A percentile compares a stretch with the other conserved stretches of the same genome.
phyloP scores from a whole-genome alignment of 768 basidiomycete genomes.

The Hirschioporus abietinus region DNA sequence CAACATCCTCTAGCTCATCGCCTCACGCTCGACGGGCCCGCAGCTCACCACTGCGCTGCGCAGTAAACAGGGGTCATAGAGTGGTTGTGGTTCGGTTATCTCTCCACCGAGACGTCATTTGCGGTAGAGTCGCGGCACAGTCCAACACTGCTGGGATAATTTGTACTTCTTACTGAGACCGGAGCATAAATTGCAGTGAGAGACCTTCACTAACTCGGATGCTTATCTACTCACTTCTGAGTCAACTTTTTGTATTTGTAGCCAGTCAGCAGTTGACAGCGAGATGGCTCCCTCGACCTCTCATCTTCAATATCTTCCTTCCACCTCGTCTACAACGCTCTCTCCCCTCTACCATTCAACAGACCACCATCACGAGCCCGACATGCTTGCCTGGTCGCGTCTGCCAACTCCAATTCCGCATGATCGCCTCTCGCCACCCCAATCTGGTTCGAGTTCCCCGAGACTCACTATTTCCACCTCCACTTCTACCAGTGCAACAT shows the following conservation, averaged over 20 bases:
- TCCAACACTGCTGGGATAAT: neutral
- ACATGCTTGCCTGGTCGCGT: slow-evolving; percentile 4
- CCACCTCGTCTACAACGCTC: neutral
- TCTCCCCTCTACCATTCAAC: neutral
- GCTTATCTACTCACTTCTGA: too few relatives aligned
- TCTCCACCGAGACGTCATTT: neutral
- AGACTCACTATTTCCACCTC: neutral
- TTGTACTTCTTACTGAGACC: neutral
- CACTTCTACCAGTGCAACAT: neutral
- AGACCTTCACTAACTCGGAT: neutral
- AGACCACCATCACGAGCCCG: neutral
- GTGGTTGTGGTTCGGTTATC: neutral
- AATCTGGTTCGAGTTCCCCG: neutral
- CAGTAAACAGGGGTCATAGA: neutral
- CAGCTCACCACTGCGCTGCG: neutral
- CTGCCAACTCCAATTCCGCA: neutral
- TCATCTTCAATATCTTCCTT: neutral
- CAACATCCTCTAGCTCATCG: neutral
- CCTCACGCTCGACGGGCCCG: neutral
- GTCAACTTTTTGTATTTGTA: too few relatives aligned
- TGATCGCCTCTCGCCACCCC: neutral
- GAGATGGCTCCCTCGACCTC: too few relatives aligned
- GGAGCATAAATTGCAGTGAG: neutral
- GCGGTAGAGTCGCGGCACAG: too few relatives aligned
- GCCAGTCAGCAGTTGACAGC: too few relatives aligned